Evolutionary conservation across 2,329 filamentous ascomycete species (phyloP), one percentile per base, ranked within the genome.

Genomic region (Pseudogymnoascus sp.): DNA sequence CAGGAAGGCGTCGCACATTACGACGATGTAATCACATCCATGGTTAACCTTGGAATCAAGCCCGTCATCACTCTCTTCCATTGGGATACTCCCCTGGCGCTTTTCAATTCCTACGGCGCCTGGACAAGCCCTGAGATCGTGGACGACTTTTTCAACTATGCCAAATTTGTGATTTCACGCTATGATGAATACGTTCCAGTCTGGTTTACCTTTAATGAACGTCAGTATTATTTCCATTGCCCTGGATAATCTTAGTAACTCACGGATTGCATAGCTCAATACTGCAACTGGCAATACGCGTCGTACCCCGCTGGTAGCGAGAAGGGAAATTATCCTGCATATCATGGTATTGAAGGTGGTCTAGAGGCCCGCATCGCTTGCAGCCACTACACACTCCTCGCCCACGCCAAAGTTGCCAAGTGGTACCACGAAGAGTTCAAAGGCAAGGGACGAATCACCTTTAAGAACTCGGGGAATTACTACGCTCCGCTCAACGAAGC

Each of bases 281-380:
- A 78, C 69, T 79, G 78, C 63, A 77, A 79, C 63, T 79, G 77
- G 77, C 78, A 80, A 67, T 80, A 78, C 66, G 69, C 72, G 1
- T 68, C 66, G 61, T 80, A 79, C 43, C 77, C 76, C 2, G 74
- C 75, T 12, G 77, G 78, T 5, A 68, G 74, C 62, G 35, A 38
- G 8, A 66, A 67, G 43, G 69, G 69, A 12, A 76, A 77, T 64
- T 79, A 78, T 39, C 78, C 78, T 14, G 75, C 76, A 1, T 80
- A 79, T 33, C 74, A 77, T 60, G 71, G 72, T 49, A 68, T 77
- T 14, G 75, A 74, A 0, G 73, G 72, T 12, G 78, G 78, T 4
- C 62, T 74, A 1, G 64, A 71, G 39, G 71, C 76, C n/a, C 71
- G 77, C 8, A 76, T 78, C 61, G 69, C 77, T 12, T 79, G 78